Evolutionary conservation across 768 basidiomycete genomes (phyloP), one percentile per base, ranked within the genome.

Genomic region (Cubamyces sp.): DNA sequence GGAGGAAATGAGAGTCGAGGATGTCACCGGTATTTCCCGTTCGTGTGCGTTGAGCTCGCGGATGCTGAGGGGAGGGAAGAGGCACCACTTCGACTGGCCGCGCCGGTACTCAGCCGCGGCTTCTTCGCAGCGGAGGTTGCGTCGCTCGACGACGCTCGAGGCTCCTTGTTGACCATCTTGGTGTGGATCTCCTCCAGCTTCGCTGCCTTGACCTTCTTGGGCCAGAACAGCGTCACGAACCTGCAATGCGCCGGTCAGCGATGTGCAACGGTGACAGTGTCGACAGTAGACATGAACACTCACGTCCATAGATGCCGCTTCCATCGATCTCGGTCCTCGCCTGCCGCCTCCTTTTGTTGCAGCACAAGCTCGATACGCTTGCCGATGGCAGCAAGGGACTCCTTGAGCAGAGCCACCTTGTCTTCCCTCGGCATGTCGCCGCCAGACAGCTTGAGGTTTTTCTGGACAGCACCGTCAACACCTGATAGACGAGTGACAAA

Each of bases 141-240:
- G 41, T 73, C 72, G 62, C 64, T 69, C 25, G 72, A 70, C 37
- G 69, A 66, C 9, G 70, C 69, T 18, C 70, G 61, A 12, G 69
- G 67, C 71, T 91, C 91, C 74, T 92, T 92, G 83, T 90, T 89
- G 64, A 93, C 92, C 90, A 97, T 94, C 78, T 97, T 97, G 16
- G 92, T 90, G 70, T 97, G 94, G 46, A 98, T 96, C 71, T 94
- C 94, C 74, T 96, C 92, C 41, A 98, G 79, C 75, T 97, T 97
- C 16, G 85, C 87, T 14, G 94, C 93, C 73, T 91, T 94, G 66
- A 98, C 95, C 76, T 96, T 93, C 80, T 96, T 92, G 5, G 96
- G 96, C 96, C 96, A 98, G 77, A 98, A 98, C 57, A 94, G 81
- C 3, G 94, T 95, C 48, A 97, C 94, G 66, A 98, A 98, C 39